Base-by-base conservation (phyloP, 139 green algal species). In the Spirogloea muscicola region DNA sequence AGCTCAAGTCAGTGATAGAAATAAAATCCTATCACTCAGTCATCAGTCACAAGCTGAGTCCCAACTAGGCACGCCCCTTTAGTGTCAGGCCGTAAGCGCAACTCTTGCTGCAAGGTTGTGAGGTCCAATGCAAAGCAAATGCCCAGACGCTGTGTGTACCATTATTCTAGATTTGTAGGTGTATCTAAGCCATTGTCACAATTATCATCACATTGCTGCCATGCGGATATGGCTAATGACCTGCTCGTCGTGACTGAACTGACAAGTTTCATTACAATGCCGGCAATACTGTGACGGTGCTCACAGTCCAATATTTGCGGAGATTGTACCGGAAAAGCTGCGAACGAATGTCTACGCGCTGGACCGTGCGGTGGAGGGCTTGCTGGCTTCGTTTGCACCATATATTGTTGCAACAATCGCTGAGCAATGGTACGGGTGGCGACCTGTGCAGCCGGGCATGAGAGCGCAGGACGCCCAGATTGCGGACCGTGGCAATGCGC, bases 261-360 rank as follows among this genome's bases (percentile, higher is more conserved):
- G n/a, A n/a, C n/a, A n/a, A n/a, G n/a, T n/a, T n/a, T n/a, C n/a
- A n/a, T n/a, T n/a, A n/a, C n/a, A n/a, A n/a, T n/a, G n/a, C n/a
- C n/a, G n/a, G n/a, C n/a, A n/a, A n/a, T n/a, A n/a, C n/a, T n/a
- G n/a, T n/a, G n/a, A n/a, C n/a, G n/a, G n/a, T n/a, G n/a, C n/a
- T n/a, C n/a, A n/a, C n/a, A 86, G 66, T 16, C 89, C 91, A 9
- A 90, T 96, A 38, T 94, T 96, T 64, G 84, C 91, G 2, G 91
- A 96, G 52, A 85, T 94, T 31, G 89, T 96, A 31, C 89, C 90
- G 9, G 87, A 90, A 57, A 44, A 87, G 49, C 67, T 90, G 70
- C 80, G 90, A 40, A 83, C 48, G 5, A 85, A 80, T 27, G 85
- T 96, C 7, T 96, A 91, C 61, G 90, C 91, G 0, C 92, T 95